phyloP scores from a whole-genome alignment of 2,329 filamentous ascomycete genomes.

The Boeremia exigua region DNA sequence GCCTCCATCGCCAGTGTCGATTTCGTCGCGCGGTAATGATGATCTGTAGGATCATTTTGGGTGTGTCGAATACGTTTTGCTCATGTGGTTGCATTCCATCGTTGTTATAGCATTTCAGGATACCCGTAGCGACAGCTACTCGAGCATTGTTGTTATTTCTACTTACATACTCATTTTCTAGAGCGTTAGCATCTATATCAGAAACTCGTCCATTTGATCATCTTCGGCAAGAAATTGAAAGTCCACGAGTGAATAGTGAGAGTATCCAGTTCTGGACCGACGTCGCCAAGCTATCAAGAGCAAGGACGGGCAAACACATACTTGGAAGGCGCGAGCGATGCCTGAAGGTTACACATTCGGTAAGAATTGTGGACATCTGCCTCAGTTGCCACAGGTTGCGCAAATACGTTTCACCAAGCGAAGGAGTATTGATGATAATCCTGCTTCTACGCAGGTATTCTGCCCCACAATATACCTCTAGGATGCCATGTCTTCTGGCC shows the following conservation, averaged over 20 bases:
- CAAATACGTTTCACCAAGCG: not conserved
- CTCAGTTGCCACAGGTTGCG: not conserved
- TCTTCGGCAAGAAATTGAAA: not conserved
- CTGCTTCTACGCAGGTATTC: not conserved
- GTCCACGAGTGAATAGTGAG: too few relatives aligned
- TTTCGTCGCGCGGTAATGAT: slow-evolving; percentile 21
- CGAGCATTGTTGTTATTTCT: not conserved
- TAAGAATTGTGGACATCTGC: not conserved
- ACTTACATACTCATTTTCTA: not conserved
- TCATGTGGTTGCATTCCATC: not conserved
- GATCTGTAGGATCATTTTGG: not conserved
- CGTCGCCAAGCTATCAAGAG: not conserved
- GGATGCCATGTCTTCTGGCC: not conserved
- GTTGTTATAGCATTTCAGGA: slow-evolving; percentile 2
- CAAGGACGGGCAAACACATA: not conserved
- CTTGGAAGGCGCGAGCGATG: not conserved
- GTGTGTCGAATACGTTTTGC: not conserved
- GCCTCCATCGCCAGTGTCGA: slow-evolving; percentile 36
- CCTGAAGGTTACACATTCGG: not conserved
- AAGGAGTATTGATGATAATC: not conserved
- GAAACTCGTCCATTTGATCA: not conserved
- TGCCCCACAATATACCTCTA: not conserved
- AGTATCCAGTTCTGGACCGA: not conserved
- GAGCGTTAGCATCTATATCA: too few relatives aligned
- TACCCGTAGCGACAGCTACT: slow-evolving; percentile 16